Evolutionary conservation across 75 land plant species (phyloP), one percentile per base, ranked within the genome.

Genomic region (Pinus taeda): DNA sequence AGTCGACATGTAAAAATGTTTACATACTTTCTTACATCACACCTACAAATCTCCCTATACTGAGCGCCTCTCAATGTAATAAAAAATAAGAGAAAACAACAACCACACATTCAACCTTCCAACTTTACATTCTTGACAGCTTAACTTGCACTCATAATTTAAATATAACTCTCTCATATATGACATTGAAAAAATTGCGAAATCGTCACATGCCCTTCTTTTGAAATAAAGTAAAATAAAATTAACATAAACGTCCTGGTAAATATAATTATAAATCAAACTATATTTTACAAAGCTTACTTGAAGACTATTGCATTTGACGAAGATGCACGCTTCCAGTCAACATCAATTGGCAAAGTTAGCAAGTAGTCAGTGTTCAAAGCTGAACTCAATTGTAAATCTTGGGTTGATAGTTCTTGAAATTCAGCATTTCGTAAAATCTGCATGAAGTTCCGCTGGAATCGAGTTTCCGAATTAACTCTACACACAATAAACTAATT

Each of bases 311-410:
- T 91, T 60, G 93, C 91, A 77, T 88, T 88, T 60, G 95, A 89
- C 33, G 90, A 90, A 58, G 90, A 90, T 75, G 97, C 92, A 22
- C 76, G 82, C 61, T 89, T 90, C 99, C 99, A 96, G 79, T 96
- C 98, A 30, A 96, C 92, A 82, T 94, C 93, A 60, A 96, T 88
- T 55, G 99, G 99, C 73, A 96, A 74, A 29, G 95, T 96, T 55
- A 96, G 83, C n/a, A 96, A 88, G 82, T 96, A 94, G 77, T 96
- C 98, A 26, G 90, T 87, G 62, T 96, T 92, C 57, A 96, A 74
- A 12, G 95, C 89, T 60, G 91, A 85, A 21, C 94, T 88, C 70
- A 96, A 84, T 81, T 88, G 60, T 84, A 96, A 77, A 82, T 96
- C 99, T 58, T 85, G 77, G 26, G 77, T 88, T 75, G 99, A 96